Base-by-base conservation (phyloP, 441 rosid species). In the Macaranga tanarius region DNA sequence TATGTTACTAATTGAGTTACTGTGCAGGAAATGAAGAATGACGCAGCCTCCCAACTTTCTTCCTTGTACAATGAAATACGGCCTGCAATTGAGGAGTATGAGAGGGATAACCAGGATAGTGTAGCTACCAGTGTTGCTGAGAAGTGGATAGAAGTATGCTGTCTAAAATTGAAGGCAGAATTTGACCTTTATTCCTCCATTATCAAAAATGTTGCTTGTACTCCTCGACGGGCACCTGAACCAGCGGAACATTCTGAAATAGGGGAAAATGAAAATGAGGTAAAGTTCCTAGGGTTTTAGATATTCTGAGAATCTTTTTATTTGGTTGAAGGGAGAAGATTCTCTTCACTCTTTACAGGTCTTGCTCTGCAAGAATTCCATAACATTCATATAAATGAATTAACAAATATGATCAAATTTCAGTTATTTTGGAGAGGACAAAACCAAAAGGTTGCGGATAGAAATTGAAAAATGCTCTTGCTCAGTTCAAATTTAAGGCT, bases 81-180 rank as follows among this genome's bases (percentile, higher is more conserved):
- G 12, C 97, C 97, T 1, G 95, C 92, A 10, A 90, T 94, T 38
- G 97, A 94, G 80, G 97, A 94, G 78, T 92, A 92, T 58, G 99
- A 90, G 76, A 89, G 95, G 85, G 99, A 94, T 74, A 92, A 78
- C 82, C 97, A 94, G 79, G 99, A 92, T 72, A 84, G 85, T 70
- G 94, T 92, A 28, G 91, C 98, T 6, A 92, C 98, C 54, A 88
- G 92, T 51, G 93, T 94, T 44, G 99, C 97, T 5, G 99, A 94
- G 87, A 92, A 89, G 76, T 94, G 99, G 99, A 92, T 94, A 31
- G 86, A 88, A 83, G 97, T 89, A 34, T 80, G 91, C 85, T 92
- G 99, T 76, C 8, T 68, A 44, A 90, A 90, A 69, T 80, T 92
- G 70, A 94, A 88, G 85, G 87, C 91, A 11, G 97, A 94, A 86